Evolutionary conservation across 2,329 filamentous ascomycete genomes (phyloP).

Genomic region (Beauveria australis): DNA sequence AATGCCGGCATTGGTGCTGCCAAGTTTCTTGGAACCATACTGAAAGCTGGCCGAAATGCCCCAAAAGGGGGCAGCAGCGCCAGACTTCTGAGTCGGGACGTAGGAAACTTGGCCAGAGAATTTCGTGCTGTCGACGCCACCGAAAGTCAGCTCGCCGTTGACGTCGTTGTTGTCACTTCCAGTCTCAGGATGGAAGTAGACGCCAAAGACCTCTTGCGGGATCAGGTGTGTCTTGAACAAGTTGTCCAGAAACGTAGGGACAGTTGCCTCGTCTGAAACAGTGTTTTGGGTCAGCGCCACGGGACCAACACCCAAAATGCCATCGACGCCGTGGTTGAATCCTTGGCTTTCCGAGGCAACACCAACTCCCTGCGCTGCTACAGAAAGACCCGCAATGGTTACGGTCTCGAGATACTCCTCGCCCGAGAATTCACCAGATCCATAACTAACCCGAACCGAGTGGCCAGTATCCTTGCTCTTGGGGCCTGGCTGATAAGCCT

Average conservation of each 20-base stretch:
- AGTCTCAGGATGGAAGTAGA: background rate
- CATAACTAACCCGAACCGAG: fast-evolving
- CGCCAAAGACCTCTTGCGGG: background rate
- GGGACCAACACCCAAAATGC: background rate
- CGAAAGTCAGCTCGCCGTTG: background rate
- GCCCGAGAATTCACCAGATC: no score
- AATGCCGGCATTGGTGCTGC: background rate
- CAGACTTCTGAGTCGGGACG: background rate
- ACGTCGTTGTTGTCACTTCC: background rate
- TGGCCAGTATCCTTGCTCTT: background rate
- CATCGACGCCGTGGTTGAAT: background rate
- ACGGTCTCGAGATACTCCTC: background rate
- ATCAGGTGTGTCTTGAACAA: fast-evolving
- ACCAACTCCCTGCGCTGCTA: background rate
- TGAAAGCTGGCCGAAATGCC: background rate
- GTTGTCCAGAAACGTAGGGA: background rate
- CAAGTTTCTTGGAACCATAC: background rate
- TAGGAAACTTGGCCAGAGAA: background rate
- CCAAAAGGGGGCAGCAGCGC: no score
- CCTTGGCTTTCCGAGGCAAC: fast-evolving
- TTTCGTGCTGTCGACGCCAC: background rate
- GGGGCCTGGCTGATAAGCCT: background rate
- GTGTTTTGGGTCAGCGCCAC: background rate
- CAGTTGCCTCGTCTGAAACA: background rate
- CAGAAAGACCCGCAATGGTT: background rate